Base-by-base conservation (phyloP, 352 stramenopile species). In the Phytophthora ramorum region DNA sequence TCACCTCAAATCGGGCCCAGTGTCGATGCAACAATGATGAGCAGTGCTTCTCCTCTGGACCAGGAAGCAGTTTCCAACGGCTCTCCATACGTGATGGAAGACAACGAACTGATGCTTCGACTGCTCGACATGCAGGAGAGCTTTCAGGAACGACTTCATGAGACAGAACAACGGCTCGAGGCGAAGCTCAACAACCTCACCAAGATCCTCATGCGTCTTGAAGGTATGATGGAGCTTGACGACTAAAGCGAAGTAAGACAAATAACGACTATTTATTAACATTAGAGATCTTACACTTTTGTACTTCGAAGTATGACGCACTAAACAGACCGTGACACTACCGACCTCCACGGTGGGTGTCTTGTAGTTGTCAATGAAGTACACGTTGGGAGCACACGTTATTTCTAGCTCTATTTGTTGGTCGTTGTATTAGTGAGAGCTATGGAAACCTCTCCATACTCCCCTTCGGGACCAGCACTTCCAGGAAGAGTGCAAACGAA, bases 111-210 rank as follows among this genome's bases (percentile, higher is more conserved):
- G 6, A 45, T 83, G 20, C 46, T 78, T 47, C 79, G 84, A 17
- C 51, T 93, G 8, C 63, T 74, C 9, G 70, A 89, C 17, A 79
- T 93, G 61, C 79, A 93, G 47, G 77, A 78, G 14, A 76, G 61
- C 5, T 84, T 81, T n/a, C 79, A 93, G 30, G 73, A 81, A 3
- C 77, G 76, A 1, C 54, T 93, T 46, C 17, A 79, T 20, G 83
- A 90, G 52, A 89, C 81, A 1, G 85, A 93, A 57, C 70, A 83
- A 30, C 77, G 83, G 6, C 68, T 92, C n/a, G 85, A 93, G 45
- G 63, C 75, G 3, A 92, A 92, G 58, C 52, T 93, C 4, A 74
- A 87, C 56, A 78, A 85, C 46, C 60, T 93, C 13, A 87, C 77
- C 41, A 92, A 90, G 63, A 87, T 91, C 43, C 60, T 93, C 28